phyloP scores from a whole-genome alignment of 768 basidiomycete species.

The Cyclocybe aegerita region DNA sequence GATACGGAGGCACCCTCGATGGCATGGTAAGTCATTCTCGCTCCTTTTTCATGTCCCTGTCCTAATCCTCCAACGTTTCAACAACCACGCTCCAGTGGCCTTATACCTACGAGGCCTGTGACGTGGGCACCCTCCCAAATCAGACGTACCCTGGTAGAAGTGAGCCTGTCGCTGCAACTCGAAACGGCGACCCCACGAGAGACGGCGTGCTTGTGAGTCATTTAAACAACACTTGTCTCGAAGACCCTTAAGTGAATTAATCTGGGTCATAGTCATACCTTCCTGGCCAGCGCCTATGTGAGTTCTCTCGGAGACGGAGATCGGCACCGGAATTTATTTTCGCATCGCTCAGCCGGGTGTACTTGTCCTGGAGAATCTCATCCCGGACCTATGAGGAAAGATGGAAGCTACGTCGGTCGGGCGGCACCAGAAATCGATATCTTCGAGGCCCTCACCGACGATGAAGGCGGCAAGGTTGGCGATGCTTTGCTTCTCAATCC shows the following conservation, averaged over 20 bases:
- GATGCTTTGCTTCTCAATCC: neutral
- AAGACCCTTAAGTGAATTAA: neutral
- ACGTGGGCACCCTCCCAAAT: constrained; percentile 78
- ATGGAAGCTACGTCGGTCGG: constrained; percentile 58
- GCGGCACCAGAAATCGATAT: constrained; percentile 71
- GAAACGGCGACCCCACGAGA: constrained; percentile 39
- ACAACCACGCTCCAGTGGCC: constrained; percentile 65
- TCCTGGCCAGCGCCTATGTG: constrained; percentile 54
- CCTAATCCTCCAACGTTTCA: too few species aligned
- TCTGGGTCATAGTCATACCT: constrained; percentile 52
- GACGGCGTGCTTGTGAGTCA: constrained; percentile 32
- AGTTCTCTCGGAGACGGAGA: constrained; percentile 1
- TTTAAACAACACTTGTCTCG: neutral
- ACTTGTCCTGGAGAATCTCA: constrained; percentile 41
- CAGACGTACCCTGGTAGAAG: constrained; percentile 64
- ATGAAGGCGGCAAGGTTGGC: constrained; percentile 24
- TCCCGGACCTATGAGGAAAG: constrained; percentile 35
- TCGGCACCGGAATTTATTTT: neutral
- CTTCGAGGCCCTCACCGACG: constrained; percentile 49
- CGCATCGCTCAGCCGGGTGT: constrained; percentile 26
- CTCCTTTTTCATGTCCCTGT: neutral
- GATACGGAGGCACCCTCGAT: constrained; percentile 68
- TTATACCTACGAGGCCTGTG: constrained; percentile 71
- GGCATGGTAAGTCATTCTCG: constrained; percentile 48
- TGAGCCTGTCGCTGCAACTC: constrained; percentile 46